Evolutionary conservation across 495 filamentous ascomycete species (phyloP).

Genomic region (Hyaloscypha hepaticicola): DNA sequence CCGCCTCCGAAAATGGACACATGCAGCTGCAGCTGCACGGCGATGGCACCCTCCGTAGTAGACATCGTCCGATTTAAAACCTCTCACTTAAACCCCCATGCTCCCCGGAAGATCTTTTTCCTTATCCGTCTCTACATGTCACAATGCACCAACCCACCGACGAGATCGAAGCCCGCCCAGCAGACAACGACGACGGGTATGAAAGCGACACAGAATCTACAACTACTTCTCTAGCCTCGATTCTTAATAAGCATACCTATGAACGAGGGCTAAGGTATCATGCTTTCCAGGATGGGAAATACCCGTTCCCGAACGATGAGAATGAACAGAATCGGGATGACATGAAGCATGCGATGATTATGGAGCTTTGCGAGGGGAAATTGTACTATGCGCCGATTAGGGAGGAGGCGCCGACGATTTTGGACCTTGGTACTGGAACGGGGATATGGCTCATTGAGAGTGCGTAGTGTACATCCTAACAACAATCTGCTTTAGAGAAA

Average conservation of each 20-base stretch:
- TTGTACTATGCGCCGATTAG: slow-evolving; percentile 54
- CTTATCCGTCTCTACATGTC: too few relatives aligned
- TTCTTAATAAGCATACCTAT: slow-evolving; percentile 52
- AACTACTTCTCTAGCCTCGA: slow-evolving; percentile 51
- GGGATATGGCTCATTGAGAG: slow-evolving; percentile 65
- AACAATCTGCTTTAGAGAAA: too few relatives aligned
- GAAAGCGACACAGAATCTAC: slow-evolving; percentile 38
- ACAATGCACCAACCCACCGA: neutral
- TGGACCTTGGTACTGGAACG: slow-evolving; percentile 67
- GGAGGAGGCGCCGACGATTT: slow-evolving; percentile 46
- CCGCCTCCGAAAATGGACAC: too few relatives aligned
- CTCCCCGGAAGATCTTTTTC: too few relatives aligned
- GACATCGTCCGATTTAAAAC: too few relatives aligned
- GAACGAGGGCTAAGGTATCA: slow-evolving; percentile 71
- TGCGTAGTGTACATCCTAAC: too few relatives aligned
- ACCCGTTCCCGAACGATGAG: slow-evolving; percentile 64
- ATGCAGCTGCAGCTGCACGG: too few relatives aligned
- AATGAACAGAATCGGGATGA: slow-evolving; percentile 70
- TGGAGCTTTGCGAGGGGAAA: slow-evolving; percentile 43
- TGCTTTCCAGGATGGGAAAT: slow-evolving; percentile 59
- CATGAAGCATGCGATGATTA: slow-evolving; percentile 61
- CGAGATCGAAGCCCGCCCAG: neutral
- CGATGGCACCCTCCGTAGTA: too few relatives aligned
- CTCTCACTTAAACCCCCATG: too few relatives aligned
- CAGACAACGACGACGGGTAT: slow-evolving; percentile 43